Percentiles rank a stretch among this genome's conserved stretches.
Evolutionary conservation across 148 eudicot species (phyloP).

Genomic region (Rhododendron griersonianum): DNA sequence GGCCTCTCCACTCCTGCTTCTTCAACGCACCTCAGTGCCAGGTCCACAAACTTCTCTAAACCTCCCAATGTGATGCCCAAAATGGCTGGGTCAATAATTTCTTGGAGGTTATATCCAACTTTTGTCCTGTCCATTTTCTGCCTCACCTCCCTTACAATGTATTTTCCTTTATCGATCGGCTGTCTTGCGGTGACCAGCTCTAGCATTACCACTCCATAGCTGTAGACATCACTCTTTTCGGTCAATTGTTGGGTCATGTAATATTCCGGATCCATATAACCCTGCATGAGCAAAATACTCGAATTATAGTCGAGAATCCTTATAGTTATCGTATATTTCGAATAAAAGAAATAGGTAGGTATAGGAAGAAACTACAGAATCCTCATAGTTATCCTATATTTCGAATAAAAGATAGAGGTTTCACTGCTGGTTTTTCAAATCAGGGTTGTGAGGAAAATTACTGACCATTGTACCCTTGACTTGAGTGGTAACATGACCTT

Average conservation of each 20-base stretch:
- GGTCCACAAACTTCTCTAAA: constrained; percentile 49
- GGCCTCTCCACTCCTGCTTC: constrained; percentile 53
- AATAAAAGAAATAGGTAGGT: neutral
- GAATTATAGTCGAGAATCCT: neutral
- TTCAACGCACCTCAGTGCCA: constrained; percentile 60
- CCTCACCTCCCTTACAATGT: constrained; percentile 53
- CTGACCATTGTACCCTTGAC: constrained; percentile 61
- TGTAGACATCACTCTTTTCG: constrained; percentile 78
- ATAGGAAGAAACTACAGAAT: neutral
- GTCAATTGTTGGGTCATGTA: constrained; percentile 74
- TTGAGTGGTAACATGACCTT: constrained; percentile 43
- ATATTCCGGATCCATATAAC: constrained; percentile 85
- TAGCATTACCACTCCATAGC: constrained; percentile 67
- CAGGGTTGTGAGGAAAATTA: constrained; percentile 7
- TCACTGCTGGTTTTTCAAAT: neutral
- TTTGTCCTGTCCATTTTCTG: constrained; percentile 39
- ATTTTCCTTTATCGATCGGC: constrained; percentile 63
- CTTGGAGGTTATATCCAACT: constrained; percentile 45
- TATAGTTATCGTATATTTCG: too few species aligned
- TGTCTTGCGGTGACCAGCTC: constrained; percentile 60
- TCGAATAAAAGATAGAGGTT: neutral
- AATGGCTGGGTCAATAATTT: constrained; percentile 43
- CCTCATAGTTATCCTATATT: neutral
- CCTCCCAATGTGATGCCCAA: constrained; percentile 33
- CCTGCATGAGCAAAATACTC: constrained; percentile 29